Percentiles rank a stretch among this genome's conserved stretches.
phyloP scores from a whole-genome alignment of 2,329 filamentous ascomycete genomes.

The Zasmidium cellare region DNA sequence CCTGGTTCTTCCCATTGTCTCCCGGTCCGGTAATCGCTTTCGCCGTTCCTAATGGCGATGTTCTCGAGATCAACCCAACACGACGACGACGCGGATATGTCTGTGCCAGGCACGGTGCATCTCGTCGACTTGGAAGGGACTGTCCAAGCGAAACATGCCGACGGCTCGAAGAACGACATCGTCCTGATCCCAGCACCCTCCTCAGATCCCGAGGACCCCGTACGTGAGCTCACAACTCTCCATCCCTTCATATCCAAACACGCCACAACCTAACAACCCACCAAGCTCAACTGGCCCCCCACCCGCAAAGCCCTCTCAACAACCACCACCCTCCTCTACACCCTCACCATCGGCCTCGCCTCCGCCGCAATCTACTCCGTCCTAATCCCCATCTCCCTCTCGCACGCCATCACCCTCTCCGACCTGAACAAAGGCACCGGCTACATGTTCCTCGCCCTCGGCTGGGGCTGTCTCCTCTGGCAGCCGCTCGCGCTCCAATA shows the following conservation, averaged over 20 bases:
- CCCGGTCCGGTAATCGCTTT: no score
- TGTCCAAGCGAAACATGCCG: constrained; percentile 39
- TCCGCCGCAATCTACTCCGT: constrained; percentile 53
- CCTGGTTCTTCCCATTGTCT: not conserved
- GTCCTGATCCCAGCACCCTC: constrained; percentile 47
- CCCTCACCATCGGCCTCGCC: constrained; percentile 51
- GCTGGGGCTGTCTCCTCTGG: constrained; percentile 52
- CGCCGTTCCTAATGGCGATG: no score
- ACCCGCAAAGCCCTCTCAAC: constrained; percentile 46
- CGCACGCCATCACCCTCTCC: constrained; percentile 47
- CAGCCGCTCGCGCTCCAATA: constrained; percentile 56
- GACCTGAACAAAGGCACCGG: constrained; percentile 53
- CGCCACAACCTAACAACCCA: not conserved
- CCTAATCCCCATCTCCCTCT: constrained; percentile 48
- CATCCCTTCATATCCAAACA: not conserved
- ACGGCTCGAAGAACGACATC: constrained; percentile 38
- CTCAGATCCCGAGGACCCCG: constrained; percentile 39
- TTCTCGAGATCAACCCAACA: not conserved
- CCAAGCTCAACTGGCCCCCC: constrained; percentile 31
- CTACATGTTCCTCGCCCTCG: constrained; percentile 28
- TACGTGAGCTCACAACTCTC: constrained; percentile 5
- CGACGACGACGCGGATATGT: not conserved
- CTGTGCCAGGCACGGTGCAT: constrained; percentile 43
- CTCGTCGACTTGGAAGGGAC: constrained; percentile 43
- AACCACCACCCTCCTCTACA: constrained; percentile 46